These are phyloP conservation scores for Dianthus caryophyllus DNA, from an alignment of 148 eudicot species.

Conservation along the genomic window DNA sequence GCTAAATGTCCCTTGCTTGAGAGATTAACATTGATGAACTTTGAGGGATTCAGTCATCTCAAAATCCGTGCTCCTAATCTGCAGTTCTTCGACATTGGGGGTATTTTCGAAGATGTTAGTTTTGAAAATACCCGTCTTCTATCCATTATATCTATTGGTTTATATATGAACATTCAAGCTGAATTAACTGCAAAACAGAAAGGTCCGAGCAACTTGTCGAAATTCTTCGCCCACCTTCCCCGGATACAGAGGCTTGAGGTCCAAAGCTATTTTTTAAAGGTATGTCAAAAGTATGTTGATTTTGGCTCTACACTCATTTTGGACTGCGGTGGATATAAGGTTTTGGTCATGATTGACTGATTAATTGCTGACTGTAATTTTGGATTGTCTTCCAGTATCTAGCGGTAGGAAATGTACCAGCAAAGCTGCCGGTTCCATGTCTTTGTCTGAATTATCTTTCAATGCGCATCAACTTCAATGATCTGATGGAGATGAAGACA, in stretches of 20 bases:
- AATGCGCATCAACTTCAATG: slow-evolving; percentile 60
- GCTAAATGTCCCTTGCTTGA: slow-evolving; percentile 59
- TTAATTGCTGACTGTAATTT: background rate
- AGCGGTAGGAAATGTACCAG: slow-evolving; percentile 62
- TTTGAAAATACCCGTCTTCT: slow-evolving; percentile 48
- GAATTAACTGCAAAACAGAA: slow-evolving; percentile 38
- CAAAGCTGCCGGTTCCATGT: slow-evolving; percentile 51
- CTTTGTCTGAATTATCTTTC: slow-evolving; percentile 60
- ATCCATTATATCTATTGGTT: slow-evolving; percentile 64
- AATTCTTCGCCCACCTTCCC: slow-evolving; percentile 63
- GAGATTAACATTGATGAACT: slow-evolving; percentile 81
- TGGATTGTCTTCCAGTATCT: slow-evolving; percentile 43
- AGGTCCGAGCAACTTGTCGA: slow-evolving; percentile 51
- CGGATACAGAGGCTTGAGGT: slow-evolving; percentile 73
- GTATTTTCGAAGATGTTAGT: slow-evolving; percentile 57
- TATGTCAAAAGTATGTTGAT: slow-evolving; percentile 17
- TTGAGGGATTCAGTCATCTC: slow-evolving; percentile 62
- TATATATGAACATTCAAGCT: slow-evolving; percentile 41
- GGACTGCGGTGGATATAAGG: background rate
- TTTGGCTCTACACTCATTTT: background rate
- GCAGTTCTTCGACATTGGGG: slow-evolving; percentile 78
- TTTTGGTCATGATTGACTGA: background rate
- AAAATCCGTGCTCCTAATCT: slow-evolving; percentile 77
- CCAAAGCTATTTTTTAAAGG: slow-evolving; percentile 80
- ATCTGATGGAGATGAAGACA: slow-evolving; percentile 50